These are phyloP conservation scores for Talaromyces nanjingensis DNA, from an alignment of 495 filamentous ascomycete species.

Conservation along the genomic window DNA sequence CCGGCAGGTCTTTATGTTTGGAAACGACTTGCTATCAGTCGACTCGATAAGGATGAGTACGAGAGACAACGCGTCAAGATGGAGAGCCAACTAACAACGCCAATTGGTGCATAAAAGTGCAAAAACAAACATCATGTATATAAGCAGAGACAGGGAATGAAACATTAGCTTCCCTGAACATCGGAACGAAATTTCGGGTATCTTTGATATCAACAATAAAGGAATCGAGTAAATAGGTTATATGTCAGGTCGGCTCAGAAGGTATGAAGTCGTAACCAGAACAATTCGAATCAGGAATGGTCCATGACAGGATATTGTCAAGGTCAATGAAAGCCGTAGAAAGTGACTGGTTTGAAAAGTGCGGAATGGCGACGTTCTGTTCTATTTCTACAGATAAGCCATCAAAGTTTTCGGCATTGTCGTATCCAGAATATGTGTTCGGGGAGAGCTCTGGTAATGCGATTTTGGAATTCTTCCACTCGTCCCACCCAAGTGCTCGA, in stretches of 20 bases:
- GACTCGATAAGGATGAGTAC: slow-evolving; percentile 1
- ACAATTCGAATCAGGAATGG: neutral
- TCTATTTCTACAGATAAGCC: neutral
- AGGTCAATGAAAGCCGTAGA: neutral
- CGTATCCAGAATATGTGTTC: neutral
- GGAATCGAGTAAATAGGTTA: neutral
- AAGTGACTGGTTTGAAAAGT: neutral
- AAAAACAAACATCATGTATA: neutral
- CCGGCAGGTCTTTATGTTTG: slow-evolving; percentile 3
- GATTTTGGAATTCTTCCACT: slow-evolving; percentile 3
- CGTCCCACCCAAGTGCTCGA: slow-evolving; percentile 6
- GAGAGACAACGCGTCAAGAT: slow-evolving; percentile 4
- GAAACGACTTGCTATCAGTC: slow-evolving; percentile 1
- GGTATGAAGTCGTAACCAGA: neutral
- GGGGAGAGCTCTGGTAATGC: neutral
- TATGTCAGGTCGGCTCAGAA: neutral
- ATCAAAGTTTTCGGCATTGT: neutral
- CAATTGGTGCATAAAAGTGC: neutral
- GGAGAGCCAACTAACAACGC: neutral
- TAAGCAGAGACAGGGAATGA: neutral
- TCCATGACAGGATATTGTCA: neutral
- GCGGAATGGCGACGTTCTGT: neutral
- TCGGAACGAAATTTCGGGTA: neutral
- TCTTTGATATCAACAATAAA: neutral
- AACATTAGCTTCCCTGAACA: neutral